phyloP scores from a whole-genome alignment of 1,284 basidiomycete species.

The Ustilago loliicola region DNA sequence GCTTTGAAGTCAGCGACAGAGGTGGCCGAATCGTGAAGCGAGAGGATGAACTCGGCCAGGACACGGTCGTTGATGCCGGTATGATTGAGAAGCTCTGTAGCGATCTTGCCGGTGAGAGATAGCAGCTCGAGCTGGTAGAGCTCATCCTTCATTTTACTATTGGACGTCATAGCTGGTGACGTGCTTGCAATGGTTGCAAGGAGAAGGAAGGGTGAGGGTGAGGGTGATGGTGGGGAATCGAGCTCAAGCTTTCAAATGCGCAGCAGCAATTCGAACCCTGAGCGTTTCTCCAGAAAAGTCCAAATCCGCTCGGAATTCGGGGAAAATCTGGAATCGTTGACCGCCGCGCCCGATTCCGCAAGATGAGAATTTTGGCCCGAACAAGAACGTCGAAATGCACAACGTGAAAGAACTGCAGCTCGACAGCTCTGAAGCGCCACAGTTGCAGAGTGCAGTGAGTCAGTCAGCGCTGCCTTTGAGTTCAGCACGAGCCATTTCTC shows the following conservation, averaged over 20 bases:
- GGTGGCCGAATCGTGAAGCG: slow-evolving; percentile 86
- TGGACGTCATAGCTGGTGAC: slow-evolving; percentile 21
- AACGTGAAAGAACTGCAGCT: slow-evolving; percentile 1
- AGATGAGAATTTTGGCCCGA: slow-evolving; percentile 10
- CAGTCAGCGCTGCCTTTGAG: neutral
- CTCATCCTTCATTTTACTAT: slow-evolving; percentile 42
- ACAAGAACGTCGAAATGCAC: neutral
- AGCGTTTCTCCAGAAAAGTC: slow-evolving; percentile 1
- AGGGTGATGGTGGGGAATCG: slow-evolving; percentile 1
- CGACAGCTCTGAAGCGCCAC: neutral
- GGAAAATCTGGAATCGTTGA: neutral
- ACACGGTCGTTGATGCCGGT: slow-evolving; percentile 81
- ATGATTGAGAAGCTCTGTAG: slow-evolving; percentile 74
- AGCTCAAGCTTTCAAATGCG: slow-evolving; percentile 6
- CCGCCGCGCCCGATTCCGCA: neutral
- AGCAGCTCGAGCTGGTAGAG: slow-evolving; percentile 68
- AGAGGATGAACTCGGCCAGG: slow-evolving; percentile 93
- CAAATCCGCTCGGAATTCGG: slow-evolving; percentile 28
- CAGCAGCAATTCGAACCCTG: slow-evolving; percentile 19
- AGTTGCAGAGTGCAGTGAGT: neutral
- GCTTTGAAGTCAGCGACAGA: slow-evolving; percentile 83
- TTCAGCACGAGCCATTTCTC: slow-evolving; percentile 24
- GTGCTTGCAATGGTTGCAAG: neutral
- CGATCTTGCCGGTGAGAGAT: slow-evolving; percentile 66
- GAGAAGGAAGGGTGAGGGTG: neutral